These are phyloP conservation scores for Psilocybe subaeruginosa DNA, from an alignment of 768 basidiomycete genomes.

Conservation along the genomic window DNA sequence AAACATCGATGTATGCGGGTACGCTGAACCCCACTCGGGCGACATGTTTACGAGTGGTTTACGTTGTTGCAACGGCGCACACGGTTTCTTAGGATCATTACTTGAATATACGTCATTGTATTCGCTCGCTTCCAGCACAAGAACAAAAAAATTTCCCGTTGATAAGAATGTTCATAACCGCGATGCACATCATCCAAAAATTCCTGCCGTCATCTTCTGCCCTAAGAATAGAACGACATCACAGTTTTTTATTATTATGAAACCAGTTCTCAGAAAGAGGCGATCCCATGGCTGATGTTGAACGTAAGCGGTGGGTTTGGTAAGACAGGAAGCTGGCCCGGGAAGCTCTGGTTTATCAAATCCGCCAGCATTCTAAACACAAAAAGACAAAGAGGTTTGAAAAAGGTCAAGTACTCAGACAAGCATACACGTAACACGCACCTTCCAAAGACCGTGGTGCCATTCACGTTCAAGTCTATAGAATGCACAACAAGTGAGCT, in stretches of 20 bases:
- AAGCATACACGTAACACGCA: constrained; percentile 11
- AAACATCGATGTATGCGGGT: no score
- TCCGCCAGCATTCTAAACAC: constrained; percentile 41
- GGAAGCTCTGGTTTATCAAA: constrained; percentile 36
- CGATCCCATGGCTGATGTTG: constrained; percentile 40
- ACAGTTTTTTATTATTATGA: not conserved
- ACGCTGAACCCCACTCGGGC: no score
- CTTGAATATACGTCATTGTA: no score
- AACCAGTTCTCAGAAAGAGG: constrained; percentile 32
- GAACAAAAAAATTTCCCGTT: no score
- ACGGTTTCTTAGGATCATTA: no score
- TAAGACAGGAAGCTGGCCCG: constrained; percentile 36
- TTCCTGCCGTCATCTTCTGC: no score
- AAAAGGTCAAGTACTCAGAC: not conserved
- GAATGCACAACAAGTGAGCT: not conserved
- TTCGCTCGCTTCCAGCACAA: no score
- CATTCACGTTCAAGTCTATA: constrained; percentile 39
- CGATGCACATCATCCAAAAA: no score
- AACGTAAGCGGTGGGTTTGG: constrained; percentile 36
- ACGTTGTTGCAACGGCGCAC: no score
- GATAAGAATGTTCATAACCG: no score
- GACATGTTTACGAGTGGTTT: no score
- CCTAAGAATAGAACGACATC: no score
- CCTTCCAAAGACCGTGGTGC: constrained; percentile 45
- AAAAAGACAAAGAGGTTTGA: not conserved